Conservation (phyloP, 176 grass and related monocot species). For the Phoenix dactylifera region DNA sequence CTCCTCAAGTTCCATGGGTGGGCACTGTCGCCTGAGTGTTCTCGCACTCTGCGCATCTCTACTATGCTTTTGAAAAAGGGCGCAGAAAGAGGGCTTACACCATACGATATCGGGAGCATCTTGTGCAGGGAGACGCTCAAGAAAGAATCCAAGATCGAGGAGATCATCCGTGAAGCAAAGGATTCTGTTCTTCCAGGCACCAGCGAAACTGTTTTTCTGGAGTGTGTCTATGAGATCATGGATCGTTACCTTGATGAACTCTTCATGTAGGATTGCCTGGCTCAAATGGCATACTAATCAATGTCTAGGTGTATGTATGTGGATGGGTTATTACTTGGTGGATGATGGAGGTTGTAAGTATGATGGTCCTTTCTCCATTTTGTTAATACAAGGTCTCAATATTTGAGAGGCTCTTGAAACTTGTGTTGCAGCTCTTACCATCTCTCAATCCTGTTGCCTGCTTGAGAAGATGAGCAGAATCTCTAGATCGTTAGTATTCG, state of each 20-base stretch:
- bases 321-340: not conserved
- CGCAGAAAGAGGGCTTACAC: conserved; percentile 41
- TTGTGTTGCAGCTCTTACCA: too few relatives aligned
- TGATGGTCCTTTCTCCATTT: too few relatives aligned
- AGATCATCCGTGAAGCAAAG: conserved; percentile 62
- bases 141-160: conserved; percentile 56
- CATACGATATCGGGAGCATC: conserved; percentile 65
- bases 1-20: conserved; percentile 66
- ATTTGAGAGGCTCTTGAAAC: too few relatives aligned
- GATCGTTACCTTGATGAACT: conserved; percentile 43
- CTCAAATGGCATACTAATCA: not conserved
- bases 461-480: too few relatives aligned
- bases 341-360: too few relatives aligned
- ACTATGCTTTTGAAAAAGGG: conserved; percentile 86
- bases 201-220: conserved; percentile 41
- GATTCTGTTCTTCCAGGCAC: conserved; percentile 46
- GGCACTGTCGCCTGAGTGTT: conserved; percentile 41
- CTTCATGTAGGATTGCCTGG: conserved; percentile 10
- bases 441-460: too few relatives aligned
- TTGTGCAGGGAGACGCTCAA: conserved; percentile 72
- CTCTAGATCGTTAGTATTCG: too few relatives aligned
- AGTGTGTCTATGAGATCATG: conserved; percentile 62
- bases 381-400: too few relatives aligned
- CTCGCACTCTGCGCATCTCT: conserved; percentile 36
- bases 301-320: not conserved